A percentile compares a stretch with the other conserved stretches of the same genome.
These are phyloP conservation scores for Lentinula edodes DNA, from an alignment of 768 basidiomycete species.

Conservation along the genomic window DNA sequence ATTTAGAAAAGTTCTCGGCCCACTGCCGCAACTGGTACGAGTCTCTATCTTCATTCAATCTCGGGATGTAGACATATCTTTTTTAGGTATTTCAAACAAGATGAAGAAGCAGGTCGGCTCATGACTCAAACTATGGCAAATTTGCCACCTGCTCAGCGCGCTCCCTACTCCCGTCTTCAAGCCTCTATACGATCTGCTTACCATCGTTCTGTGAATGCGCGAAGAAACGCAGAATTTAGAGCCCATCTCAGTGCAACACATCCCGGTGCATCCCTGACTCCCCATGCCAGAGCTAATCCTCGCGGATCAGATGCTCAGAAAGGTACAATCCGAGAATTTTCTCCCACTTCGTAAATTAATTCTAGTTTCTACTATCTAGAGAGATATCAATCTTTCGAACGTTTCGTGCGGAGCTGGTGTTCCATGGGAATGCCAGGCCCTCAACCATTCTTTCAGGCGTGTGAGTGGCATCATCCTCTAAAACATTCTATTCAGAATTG, in stretches of 20 bases:
- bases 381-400: constrained; percentile 67
- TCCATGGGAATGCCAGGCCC: constrained; percentile 85
- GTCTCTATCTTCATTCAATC: constrained; percentile 7
- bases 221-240: constrained; percentile 78
- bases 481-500: constrained; percentile 5
- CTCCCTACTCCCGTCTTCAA: constrained; percentile 82
- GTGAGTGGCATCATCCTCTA: constrained; percentile 25
- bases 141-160: constrained; percentile 77
- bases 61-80: background rate
- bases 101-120: constrained; percentile 67
- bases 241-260: constrained; percentile 76
- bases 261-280: constrained; percentile 75
- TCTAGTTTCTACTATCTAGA: constrained; percentile 29
- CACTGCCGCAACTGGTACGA: constrained; percentile 73
- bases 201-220: constrained; percentile 72
- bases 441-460: constrained; percentile 76
- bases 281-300: constrained; percentile 67
- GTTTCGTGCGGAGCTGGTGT: constrained; percentile 80
- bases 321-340: constrained; percentile 30
- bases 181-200: constrained; percentile 82
- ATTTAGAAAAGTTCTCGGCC: constrained; percentile 75
- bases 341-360: background rate
- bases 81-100: constrained; percentile 77
- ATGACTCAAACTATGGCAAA: constrained; percentile 83
- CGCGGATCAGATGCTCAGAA: constrained; percentile 58